phyloP scores from a whole-genome alignment of 768 basidiomycete species.

The Pulveroboletus ravenelii region DNA sequence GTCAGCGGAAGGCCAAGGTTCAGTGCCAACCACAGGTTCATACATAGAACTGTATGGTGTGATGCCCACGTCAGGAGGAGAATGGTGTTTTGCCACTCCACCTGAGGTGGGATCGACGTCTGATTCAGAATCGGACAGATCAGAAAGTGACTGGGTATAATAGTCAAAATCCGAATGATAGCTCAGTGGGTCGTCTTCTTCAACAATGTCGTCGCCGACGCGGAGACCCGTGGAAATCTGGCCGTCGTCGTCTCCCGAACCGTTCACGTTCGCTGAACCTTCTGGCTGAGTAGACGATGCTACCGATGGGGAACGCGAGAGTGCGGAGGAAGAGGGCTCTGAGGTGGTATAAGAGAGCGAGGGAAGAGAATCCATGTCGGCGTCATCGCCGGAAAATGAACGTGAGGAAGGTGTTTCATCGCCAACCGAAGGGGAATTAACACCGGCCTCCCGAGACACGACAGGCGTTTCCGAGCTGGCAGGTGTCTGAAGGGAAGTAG shows the following conservation, averaged over 20 bases:
- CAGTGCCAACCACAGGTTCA: constrained; percentile 25
- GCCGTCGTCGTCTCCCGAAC: constrained; percentile 11
- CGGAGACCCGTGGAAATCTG: not conserved
- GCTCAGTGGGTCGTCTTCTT: constrained; percentile 30
- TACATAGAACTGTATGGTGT: constrained; percentile 22
- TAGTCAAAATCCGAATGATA: constrained; percentile 36
- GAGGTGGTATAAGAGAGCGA: constrained; percentile 31
- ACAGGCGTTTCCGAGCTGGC: constrained; percentile 4
- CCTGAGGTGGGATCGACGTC: constrained; percentile 11
- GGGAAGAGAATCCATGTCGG: constrained; percentile 32
- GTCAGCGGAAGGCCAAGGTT: constrained; percentile 45
- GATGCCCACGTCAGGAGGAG: constrained; percentile 12
- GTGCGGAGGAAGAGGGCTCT: constrained; percentile 32
- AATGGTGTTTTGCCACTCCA: not conserved
- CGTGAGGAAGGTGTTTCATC: constrained; percentile 22
- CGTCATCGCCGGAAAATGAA: constrained; percentile 20
- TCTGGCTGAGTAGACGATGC: constrained; percentile 32
- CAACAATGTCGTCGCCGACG: constrained; percentile 7
- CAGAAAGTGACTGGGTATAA: constrained; percentile 30
- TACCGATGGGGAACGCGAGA: constrained; percentile 42
- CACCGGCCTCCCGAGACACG: constrained; percentile 5
- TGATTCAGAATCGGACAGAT: constrained; percentile 28
- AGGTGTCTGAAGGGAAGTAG: not conserved
- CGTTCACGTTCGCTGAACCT: constrained; percentile 16
- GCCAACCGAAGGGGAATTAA: constrained; percentile 6